Evolutionary conservation across 192 early-diverging fungal species (phyloP).

Genomic region (Linnemannia zychae): DNA sequence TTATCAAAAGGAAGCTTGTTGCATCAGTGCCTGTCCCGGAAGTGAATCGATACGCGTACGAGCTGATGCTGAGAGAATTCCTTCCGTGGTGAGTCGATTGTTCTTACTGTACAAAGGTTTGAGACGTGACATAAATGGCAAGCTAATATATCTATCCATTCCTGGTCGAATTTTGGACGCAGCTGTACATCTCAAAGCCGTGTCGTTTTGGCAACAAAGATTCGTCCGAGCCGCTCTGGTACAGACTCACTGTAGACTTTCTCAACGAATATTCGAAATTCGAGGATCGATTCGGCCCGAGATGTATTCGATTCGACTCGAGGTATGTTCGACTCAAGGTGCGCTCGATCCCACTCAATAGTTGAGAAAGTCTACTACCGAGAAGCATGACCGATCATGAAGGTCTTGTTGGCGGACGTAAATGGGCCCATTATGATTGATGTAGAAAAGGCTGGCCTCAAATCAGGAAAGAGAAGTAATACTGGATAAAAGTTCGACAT

Average conservation of each 20-base stretch:
- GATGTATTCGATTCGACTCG: too few species aligned
- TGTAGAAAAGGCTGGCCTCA: conserved; percentile 27
- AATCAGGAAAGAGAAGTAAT: conserved; percentile 36
- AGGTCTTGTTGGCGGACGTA: conserved; percentile 42
- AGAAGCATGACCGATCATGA: conserved; percentile 44
- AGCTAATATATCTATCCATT: conserved; percentile 7
- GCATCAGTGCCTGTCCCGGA: conserved; percentile 40
- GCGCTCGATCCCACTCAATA: too few species aligned
- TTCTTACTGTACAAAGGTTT: not conserved
- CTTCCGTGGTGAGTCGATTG: conserved; percentile 34
- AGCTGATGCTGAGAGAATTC: conserved; percentile 29
- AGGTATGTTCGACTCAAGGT: too few species aligned
- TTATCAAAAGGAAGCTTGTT: conserved; percentile 33
- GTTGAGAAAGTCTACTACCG: too few species aligned
- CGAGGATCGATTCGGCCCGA: too few species aligned
- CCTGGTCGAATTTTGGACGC: conserved; percentile 17
- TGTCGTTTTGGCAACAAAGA: conserved; percentile 48
- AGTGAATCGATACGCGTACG: conserved; percentile 43
- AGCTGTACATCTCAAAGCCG: conserved; percentile 36
- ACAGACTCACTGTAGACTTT: too few species aligned
- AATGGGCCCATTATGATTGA: conserved; percentile 48
- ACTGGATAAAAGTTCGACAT: conserved; percentile 21
- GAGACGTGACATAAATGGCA: not conserved
- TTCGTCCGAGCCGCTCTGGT: conserved; percentile 43
- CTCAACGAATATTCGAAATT: too few species aligned